These are phyloP conservation scores for Euphorbia pulcherrima DNA, from an alignment of 345 rosid species.

Conservation along the genomic window DNA sequence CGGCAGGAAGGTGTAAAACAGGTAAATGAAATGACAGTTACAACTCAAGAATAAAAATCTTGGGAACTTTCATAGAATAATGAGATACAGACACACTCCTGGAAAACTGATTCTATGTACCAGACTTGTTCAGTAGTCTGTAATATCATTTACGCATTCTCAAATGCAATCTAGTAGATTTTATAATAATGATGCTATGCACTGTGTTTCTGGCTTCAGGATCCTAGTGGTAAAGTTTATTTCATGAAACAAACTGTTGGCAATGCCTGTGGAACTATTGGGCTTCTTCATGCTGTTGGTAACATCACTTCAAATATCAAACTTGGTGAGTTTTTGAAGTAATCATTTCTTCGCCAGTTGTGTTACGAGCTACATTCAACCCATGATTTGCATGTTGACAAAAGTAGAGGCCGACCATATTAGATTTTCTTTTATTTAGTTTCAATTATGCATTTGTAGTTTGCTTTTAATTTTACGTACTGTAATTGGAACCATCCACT, in stretches of 20 bases:
- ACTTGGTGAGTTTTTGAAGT: constrained; percentile 46
- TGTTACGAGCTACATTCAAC: no score
- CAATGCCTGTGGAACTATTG: constrained; percentile 97
- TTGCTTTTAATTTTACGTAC: no score
- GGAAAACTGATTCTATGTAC: background rate
- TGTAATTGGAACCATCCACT: no score
- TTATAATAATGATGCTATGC: background rate
- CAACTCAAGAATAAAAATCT: background rate
- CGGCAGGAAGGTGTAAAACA: constrained; percentile 47
- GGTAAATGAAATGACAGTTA: constrained; percentile 34
- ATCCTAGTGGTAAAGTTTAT: constrained; percentile 57
- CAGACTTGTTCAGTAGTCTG: background rate
- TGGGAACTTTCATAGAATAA: background rate
- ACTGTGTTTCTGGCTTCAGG: constrained; percentile 40
- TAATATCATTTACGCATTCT: background rate
- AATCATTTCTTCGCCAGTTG: background rate
- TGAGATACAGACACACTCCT: background rate
- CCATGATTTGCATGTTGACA: no score
- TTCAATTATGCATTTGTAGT: no score
- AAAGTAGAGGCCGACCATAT: no score
- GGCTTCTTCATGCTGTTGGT: constrained; percentile 92
- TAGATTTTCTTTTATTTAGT: no score
- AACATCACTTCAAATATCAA: constrained; percentile 71
- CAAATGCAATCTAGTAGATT: background rate
- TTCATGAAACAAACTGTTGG: constrained; percentile 97